Percentiles rank a stretch among this genome's conserved stretches.
Conservation (phyloP, 2,329 filamentous ascomycete genomes). For the Curvularia sp. region DNA sequence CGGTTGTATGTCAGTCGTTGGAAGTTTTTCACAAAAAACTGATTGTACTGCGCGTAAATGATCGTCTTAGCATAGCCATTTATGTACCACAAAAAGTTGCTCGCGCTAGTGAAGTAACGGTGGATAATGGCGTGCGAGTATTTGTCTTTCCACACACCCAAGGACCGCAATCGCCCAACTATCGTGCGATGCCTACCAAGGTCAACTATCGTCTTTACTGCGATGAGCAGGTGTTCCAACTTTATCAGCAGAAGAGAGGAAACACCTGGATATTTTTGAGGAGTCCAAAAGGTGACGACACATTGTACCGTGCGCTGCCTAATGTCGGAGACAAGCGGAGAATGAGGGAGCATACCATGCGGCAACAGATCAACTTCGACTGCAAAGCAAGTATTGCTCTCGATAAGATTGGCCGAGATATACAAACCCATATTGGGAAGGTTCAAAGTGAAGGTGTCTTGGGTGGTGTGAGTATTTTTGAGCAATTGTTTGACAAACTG, state of each 20-base stretch:
- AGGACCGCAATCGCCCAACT: slow-evolving; percentile 42
- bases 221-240: slow-evolving; percentile 49
- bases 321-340: slow-evolving; percentile 33
- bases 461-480: slow-evolving; percentile 45
- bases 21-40: slow-evolving; percentile 53
- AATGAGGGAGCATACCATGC: slow-evolving; percentile 35
- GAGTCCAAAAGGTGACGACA: slow-evolving; percentile 42
- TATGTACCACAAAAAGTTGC: slow-evolving; percentile 51
- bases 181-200: slow-evolving; percentile 50
- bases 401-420: slow-evolving; percentile 50
- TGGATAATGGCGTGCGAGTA: slow-evolving; percentile 47
- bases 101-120: slow-evolving; percentile 44
- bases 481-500: background rate
- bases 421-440: slow-evolving; percentile 50
- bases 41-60: slow-evolving; percentile 48
- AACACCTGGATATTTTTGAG: slow-evolving; percentile 53
- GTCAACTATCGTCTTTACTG: slow-evolving; percentile 50
- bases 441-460: slow-evolving; percentile 49
- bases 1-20: slow-evolving; percentile 38
- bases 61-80: slow-evolving; percentile 52
- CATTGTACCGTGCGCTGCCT: slow-evolving; percentile 36
- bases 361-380: slow-evolving; percentile 41
- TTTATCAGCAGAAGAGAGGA: slow-evolving; percentile 46
- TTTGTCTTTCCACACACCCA: slow-evolving; percentile 53
- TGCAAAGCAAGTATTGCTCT: slow-evolving; percentile 49